These are phyloP conservation scores for Neofusicoccum cordaticola DNA, from an alignment of 2,329 filamentous ascomycete genomes.

Conservation along the genomic window DNA sequence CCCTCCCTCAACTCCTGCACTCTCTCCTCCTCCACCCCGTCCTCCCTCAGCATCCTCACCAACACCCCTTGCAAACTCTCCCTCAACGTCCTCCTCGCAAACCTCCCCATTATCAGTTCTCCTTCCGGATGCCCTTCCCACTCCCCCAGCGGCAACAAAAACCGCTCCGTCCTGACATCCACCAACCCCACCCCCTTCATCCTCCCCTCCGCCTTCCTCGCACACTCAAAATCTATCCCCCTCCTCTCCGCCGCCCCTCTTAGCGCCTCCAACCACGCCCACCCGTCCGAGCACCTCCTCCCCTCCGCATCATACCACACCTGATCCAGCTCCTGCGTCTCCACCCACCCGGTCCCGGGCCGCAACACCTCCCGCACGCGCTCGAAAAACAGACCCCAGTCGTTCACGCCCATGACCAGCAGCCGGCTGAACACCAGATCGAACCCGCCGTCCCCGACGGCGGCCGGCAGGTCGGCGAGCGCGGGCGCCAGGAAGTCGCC, in stretches of 20 bases:
- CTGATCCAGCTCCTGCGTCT: constrained; percentile 27
- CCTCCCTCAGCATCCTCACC: background rate
- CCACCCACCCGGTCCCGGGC: constrained; percentile 45
- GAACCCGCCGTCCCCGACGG: constrained; percentile 44
- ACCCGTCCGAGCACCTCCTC: background rate
- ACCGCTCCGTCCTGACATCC: background rate
- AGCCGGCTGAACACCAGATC: constrained; percentile 55
- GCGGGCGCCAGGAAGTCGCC: constrained; percentile 17
- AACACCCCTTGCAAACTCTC: background rate
- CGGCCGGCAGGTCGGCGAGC: background rate
- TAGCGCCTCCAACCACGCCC: background rate
- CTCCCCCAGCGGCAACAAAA: background rate
- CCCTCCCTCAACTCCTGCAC: background rate
- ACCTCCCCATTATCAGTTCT: background rate
- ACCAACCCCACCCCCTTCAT: background rate
- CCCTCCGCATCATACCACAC: background rate
- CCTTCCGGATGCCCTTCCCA: background rate
- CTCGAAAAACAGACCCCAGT: constrained; percentile 38
- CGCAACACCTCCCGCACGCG: constrained; percentile 27
- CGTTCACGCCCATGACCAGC: constrained; percentile 50
- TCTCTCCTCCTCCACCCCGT: background rate
- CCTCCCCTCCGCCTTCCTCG: background rate
- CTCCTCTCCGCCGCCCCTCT: background rate
- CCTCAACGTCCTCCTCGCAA: background rate
- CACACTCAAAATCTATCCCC: background rate